Percentiles rank a stretch among this genome's conserved stretches.
Evolutionary conservation across 1,139 yeast species (phyloP).

Genomic region (Insectozyma bohioensis): DNA sequence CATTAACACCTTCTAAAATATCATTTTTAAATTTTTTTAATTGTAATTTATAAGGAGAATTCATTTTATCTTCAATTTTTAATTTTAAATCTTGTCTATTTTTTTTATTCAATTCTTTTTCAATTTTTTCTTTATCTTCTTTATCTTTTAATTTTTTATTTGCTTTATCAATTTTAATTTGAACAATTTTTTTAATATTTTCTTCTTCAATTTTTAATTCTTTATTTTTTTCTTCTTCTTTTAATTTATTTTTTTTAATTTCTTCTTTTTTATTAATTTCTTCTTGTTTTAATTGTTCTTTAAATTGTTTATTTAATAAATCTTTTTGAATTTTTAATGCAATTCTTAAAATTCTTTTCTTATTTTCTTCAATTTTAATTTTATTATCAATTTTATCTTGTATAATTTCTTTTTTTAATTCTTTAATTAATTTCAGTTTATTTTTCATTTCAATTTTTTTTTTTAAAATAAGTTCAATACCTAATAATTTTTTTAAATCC

Average conservation of each 20-base stretch:
- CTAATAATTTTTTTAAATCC: background rate
- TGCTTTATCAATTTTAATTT: conserved; percentile 1
- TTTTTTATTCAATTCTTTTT: conserved; percentile 5
- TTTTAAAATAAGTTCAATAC: background rate
- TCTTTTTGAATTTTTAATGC: conserved; percentile 2
- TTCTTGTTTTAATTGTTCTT: conserved; percentile 3
- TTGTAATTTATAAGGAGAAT: conserved; percentile 3
- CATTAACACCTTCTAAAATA: conserved; percentile 6
- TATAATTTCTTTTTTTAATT: conserved; percentile 2
- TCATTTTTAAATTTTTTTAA: conserved; percentile 1
- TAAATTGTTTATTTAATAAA: background rate
- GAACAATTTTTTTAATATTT: background rate
- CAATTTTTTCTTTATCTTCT: conserved; percentile 2
- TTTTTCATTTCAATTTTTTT: conserved; percentile 2
- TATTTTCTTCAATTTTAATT: conserved; percentile 2
- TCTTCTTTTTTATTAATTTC: conserved; percentile 2
- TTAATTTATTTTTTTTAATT: conserved; percentile 1
- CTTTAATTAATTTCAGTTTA: background rate
- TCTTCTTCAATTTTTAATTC: conserved; percentile 6
- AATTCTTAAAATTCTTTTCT: conserved; percentile 3
- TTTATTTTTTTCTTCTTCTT: conserved; percentile 1
- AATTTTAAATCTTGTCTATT: conserved; percentile 1
- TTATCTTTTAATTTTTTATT: conserved; percentile 4
- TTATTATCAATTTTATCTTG: conserved; percentile 1
- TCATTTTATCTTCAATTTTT: conserved; percentile 1